Conservation (phyloP, 805 yeast genomes). For the Candida insectorum region DNA sequence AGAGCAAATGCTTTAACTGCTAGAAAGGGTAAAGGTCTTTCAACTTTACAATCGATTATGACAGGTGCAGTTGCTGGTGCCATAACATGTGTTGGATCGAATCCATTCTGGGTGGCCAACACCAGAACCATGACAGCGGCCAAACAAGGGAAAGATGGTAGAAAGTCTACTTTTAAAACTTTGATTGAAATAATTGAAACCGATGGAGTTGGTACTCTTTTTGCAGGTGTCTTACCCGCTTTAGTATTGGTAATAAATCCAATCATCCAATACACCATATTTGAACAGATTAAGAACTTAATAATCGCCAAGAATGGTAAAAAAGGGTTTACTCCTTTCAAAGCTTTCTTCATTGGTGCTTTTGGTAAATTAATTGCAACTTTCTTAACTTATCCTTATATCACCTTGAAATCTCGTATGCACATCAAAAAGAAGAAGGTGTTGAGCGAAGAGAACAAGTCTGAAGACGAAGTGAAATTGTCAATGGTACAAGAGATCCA, state of each 20-base stretch:
- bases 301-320: constrained; percentile 53
- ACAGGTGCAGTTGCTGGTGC: constrained; percentile 89
- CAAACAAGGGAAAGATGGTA: constrained; percentile 19
- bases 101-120: constrained; percentile 94
- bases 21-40: constrained; percentile 37
- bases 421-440: constrained; percentile 54
- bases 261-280: constrained; percentile 85
- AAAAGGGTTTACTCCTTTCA: constrained; percentile 55
- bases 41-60: constrained; percentile 63
- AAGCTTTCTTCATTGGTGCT: constrained; percentile 87
- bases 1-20: constrained; percentile 24
- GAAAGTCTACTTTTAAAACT: constrained; percentile 48
- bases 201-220: constrained; percentile 71
- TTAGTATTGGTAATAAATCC: constrained; percentile 84
- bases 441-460: constrained; percentile 10
- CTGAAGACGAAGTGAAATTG: constrained; percentile 18
- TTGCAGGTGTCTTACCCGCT: constrained; percentile 87
- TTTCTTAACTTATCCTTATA: constrained; percentile 83
- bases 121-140: constrained; percentile 76
- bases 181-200: constrained; percentile 59
- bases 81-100: constrained; percentile 74
- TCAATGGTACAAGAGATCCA: constrained; percentile 50
- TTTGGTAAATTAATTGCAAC: constrained; percentile 89
- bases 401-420: constrained; percentile 85
- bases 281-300: constrained; percentile 76